phyloP scores from a whole-genome alignment of 805 yeast genomes.

The Candida silvicultrix region DNA sequence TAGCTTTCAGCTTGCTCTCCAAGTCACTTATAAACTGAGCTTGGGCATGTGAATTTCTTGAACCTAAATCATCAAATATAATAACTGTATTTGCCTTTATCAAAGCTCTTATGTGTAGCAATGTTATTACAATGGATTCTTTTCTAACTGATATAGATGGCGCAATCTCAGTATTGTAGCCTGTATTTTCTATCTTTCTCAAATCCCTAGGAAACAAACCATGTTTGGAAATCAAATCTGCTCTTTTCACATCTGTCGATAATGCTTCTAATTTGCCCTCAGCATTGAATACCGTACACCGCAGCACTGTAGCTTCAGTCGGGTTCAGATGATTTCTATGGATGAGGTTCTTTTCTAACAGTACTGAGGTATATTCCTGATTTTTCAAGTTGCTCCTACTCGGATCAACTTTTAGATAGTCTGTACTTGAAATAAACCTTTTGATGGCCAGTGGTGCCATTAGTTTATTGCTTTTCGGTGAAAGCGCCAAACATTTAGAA shows the following conservation, averaged over 20 bases:
- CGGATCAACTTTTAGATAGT: neutral
- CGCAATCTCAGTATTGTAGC: conserved; percentile 57
- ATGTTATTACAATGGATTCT: conserved; percentile 62
- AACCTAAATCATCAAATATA: conserved; percentile 66
- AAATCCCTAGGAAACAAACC: conserved; percentile 85
- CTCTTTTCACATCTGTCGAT: conserved; percentile 67
- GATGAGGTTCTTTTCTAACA: conserved; percentile 31
- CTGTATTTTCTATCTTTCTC: conserved; percentile 72
- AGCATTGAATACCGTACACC: conserved; percentile 77
- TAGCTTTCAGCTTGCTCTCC: conserved; percentile 53
- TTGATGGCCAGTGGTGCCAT: neutral
- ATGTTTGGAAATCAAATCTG: conserved; percentile 65
- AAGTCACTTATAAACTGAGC: conserved; percentile 78
- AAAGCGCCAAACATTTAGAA: neutral
- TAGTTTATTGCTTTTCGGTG: neutral
- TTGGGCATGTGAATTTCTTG: conserved; percentile 55
- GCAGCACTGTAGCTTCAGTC: conserved; percentile 35
- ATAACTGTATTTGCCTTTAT: conserved; percentile 65
- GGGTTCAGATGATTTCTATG: conserved; percentile 28
- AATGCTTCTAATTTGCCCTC: conserved; percentile 65
- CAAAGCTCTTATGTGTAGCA: conserved; percentile 75
- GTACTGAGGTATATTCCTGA: conserved; percentile 21
- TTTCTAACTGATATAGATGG: conserved; percentile 77
- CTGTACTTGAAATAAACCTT: neutral
- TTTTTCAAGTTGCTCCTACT: neutral